These are phyloP conservation scores for Metschnikowia cerradonensis DNA, from an alignment of 805 yeast species.

Conservation along the genomic window DNA sequence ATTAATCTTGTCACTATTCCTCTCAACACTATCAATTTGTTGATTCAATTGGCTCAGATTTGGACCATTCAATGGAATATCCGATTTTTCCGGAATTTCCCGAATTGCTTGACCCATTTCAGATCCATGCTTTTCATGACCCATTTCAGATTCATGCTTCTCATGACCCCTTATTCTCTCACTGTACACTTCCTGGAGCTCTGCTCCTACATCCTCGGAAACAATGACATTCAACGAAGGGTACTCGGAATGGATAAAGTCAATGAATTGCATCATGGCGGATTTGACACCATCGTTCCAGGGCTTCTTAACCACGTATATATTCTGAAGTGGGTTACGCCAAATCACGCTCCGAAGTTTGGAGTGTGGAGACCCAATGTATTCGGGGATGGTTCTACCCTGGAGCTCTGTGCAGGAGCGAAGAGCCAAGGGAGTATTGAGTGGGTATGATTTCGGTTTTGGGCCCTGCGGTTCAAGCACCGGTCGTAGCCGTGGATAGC, in stretches of 20 bases:
- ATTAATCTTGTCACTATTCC: no score
- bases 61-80: no score
- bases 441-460: background rate
- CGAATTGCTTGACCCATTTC: no score
- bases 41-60: no score
- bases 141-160: no score
- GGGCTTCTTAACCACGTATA: slow-evolving; percentile 82
- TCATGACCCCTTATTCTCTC: background rate
- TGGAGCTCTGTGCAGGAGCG: slow-evolving; percentile 12
- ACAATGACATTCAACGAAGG: slow-evolving; percentile 77
- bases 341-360: slow-evolving; percentile 63
- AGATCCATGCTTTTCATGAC: no score
- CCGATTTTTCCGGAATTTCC: no score
- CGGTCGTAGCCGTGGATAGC: background rate
- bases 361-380: slow-evolving; percentile 51
- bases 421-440: slow-evolving; percentile 1
- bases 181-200: slow-evolving; percentile 33
- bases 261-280: slow-evolving; percentile 64
- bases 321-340: slow-evolving; percentile 70
- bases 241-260: slow-evolving; percentile 55
- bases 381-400: slow-evolving; percentile 42
- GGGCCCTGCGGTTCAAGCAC: background rate
- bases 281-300: slow-evolving; percentile 60
- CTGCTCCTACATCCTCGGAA: slow-evolving; percentile 69
- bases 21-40: no score